These are phyloP conservation scores for Carallia pectinifolia DNA, from an alignment of 345 rosid genomes.

Conservation along the genomic window DNA sequence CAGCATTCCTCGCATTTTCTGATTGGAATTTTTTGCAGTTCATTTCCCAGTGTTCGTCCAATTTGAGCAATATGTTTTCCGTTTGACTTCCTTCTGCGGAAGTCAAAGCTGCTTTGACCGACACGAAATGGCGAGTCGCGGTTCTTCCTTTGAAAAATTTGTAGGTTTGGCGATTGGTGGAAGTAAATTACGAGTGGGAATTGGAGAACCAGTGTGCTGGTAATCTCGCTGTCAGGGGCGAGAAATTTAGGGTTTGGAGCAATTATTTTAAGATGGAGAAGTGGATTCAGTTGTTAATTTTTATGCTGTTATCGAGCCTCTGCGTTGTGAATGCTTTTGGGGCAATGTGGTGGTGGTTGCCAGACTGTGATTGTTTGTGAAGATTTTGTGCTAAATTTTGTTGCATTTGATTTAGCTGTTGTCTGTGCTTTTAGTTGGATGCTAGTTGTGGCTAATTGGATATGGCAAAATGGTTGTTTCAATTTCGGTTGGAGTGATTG, in stretches of 20 bases:
- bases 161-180: constrained; percentile 6
- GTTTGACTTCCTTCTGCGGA: no score
- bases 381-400: no score
- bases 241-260: constrained; percentile 35
- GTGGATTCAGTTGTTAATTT: constrained; percentile 8
- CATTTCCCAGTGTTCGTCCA: constrained; percentile 4
- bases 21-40: constrained; percentile 14
- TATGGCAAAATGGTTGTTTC: constrained; percentile 2
- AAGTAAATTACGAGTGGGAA: constrained; percentile 12
- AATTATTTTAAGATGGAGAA: constrained; percentile 6
- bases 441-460: constrained; percentile 20
- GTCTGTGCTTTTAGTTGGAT: constrained; percentile 3
- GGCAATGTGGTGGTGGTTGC: no score
- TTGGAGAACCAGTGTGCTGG: constrained; percentile 11
- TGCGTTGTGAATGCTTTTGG: constrained; percentile 16
- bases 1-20: constrained; percentile 27
- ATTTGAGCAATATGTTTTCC: neutral
- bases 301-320: constrained; percentile 8
- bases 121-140: neutral
- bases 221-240: constrained; percentile 9
- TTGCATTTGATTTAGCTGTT: no score
- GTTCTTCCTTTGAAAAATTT: constrained; percentile 6
- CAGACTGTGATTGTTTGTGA: no score
- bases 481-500: constrained; percentile 5
- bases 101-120: constrained; percentile 10